Conservation (phyloP, 2,329 filamentous ascomycete species). For the Aureobasidium sp. region DNA sequence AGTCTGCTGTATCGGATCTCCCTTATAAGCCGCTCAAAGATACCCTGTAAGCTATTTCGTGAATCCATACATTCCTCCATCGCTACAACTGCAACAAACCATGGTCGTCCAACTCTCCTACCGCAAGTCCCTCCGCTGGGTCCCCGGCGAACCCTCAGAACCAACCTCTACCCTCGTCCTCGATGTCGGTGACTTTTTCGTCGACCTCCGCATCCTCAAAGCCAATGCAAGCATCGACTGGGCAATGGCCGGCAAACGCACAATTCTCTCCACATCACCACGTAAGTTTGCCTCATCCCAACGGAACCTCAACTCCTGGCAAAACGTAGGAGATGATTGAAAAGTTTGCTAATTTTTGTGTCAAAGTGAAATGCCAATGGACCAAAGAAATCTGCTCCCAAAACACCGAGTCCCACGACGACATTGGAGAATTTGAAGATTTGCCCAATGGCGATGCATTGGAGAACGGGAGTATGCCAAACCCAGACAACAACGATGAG, state of each 20-base stretch:
- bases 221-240: background rate
- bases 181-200: slow-evolving; percentile 5
- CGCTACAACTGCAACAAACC: background rate
- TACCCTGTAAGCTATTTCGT: background rate
- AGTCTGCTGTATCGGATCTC: background rate
- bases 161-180: slow-evolving; percentile 10
- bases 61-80: background rate
- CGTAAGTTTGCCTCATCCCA: background rate
- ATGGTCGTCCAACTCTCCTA: slow-evolving; percentile 13
- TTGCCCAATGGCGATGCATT: slow-evolving; percentile 10
- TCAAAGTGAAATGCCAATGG: slow-evolving; percentile 14
- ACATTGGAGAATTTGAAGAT: slow-evolving; percentile 10
- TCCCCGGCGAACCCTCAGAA: slow-evolving; percentile 8
- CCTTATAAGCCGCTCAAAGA: background rate
- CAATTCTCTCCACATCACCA: background rate
- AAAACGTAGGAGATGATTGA: no score
- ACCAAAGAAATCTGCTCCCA: slow-evolving; percentile 12
- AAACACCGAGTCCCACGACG: slow-evolving; percentile 1
- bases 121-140: slow-evolving; percentile 9
- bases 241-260: slow-evolving; percentile 12
- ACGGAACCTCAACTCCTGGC: background rate
- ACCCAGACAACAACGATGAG: slow-evolving; percentile 5
- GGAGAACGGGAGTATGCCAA: slow-evolving; percentile 8
- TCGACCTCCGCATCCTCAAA: slow-evolving; percentile 13
- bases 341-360: background rate